Percentiles rank a stretch among this genome's conserved stretches.
Conservation (phyloP, 2,329 filamentous ascomycete species). For the Fusarium mangiferae region DNA sequence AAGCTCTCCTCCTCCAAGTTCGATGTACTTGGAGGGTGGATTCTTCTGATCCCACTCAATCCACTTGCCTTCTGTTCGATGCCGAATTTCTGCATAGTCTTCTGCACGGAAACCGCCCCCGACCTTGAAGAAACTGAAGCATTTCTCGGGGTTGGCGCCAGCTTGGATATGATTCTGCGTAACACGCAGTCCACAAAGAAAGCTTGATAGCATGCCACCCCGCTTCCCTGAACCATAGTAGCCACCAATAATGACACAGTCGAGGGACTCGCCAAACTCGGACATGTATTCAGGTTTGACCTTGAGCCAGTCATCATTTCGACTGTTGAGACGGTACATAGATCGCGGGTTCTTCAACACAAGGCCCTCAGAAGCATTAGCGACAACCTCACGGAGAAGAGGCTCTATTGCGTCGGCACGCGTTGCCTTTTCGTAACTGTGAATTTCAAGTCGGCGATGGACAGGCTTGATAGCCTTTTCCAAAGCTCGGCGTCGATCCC, state of each 20-base stretch:
- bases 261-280: slow-evolving; percentile 92
- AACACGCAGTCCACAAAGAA: slow-evolving; percentile 86
- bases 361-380: slow-evolving; percentile 87
- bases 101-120: slow-evolving; percentile 89
- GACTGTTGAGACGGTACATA: slow-evolving; percentile 85
- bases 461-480: slow-evolving; percentile 75
- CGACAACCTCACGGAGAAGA: slow-evolving; percentile 82
- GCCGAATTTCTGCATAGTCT: slow-evolving; percentile 85
- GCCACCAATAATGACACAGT: slow-evolving; percentile 88
- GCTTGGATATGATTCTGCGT: slow-evolving; percentile 73
- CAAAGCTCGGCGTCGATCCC: slow-evolving; percentile 81
- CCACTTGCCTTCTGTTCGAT: slow-evolving; percentile 93
- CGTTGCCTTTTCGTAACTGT: slow-evolving; percentile 74
- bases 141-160: slow-evolving; percentile 75
- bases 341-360: slow-evolving; percentile 94
- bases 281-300: slow-evolving; percentile 99
- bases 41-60: slow-evolving; percentile 80
- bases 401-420: slow-evolving; percentile 80
- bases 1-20: slow-evolving; percentile 80
- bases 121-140: slow-evolving; percentile 96
- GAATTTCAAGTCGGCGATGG: slow-evolving; percentile 83
- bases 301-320: slow-evolving; percentile 97
- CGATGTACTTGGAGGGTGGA: slow-evolving; percentile 81
- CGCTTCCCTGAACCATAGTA: slow-evolving; percentile 91
- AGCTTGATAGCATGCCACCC: slow-evolving; percentile 85